Conservation (phyloP, 345 rosid genomes). For the Melastoma malabathricum region DNA sequence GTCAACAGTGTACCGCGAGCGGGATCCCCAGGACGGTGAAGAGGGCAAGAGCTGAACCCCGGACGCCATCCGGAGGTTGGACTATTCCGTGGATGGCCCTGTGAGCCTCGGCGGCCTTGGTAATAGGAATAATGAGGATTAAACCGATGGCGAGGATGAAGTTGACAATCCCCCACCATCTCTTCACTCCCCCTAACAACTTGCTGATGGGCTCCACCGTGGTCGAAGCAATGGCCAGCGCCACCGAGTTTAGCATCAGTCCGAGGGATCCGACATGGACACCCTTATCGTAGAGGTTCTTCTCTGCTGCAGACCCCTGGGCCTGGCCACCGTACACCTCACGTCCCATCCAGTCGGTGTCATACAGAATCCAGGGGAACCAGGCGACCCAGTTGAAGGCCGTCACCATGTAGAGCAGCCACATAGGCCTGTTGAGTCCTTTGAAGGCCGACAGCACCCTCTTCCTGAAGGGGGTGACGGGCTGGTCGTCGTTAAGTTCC, state of each 20-base stretch:
- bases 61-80: not conserved
- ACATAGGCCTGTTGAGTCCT: conserved; percentile 19
- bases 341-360: conserved; percentile 48
- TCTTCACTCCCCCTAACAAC: conserved; percentile 14
- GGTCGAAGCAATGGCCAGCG: conserved; percentile 21
- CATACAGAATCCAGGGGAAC: conserved; percentile 38
- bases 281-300: conserved; percentile 17
- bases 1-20: conserved; percentile 4
- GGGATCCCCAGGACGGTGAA: conserved; percentile 12
- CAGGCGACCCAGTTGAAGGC: conserved; percentile 39
- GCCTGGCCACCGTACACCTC: conserved; percentile 35
- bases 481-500: conserved; percentile 4
- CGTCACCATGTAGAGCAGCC: conserved; percentile 28
- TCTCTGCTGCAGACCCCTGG: not conserved
- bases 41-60: conserved; percentile 1
- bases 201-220: conserved; percentile 18
- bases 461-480: no score
- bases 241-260: conserved; percentile 31
- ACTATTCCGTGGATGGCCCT: not conserved
- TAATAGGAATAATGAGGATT: conserved; percentile 4
- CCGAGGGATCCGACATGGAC: conserved; percentile 35
- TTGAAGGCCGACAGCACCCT: no score
- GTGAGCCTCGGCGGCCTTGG: conserved; percentile 5
- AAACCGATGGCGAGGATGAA: conserved; percentile 7
- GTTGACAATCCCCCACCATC: conserved; percentile 12